Base-by-base conservation (phyloP, 768 basidiomycete genomes). In the Termitomyces sp. region DNA sequence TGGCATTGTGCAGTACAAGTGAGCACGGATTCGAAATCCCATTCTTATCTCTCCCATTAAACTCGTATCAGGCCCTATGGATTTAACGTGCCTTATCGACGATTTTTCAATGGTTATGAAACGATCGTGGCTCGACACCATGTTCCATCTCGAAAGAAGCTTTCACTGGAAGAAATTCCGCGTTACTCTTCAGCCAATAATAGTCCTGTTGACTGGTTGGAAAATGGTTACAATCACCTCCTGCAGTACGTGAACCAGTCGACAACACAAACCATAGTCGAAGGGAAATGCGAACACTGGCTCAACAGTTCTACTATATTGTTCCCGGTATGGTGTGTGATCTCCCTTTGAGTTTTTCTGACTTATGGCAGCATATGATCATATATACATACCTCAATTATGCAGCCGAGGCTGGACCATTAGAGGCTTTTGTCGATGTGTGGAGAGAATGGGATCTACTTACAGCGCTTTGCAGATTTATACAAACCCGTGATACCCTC, bases 1-100 rank as follows among this genome's bases (percentile, higher is more conserved):
- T n/a, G 97, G 97, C n/a, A 84, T 98, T 50, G 83, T 97, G n/a
- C 92, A 95, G 65, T 99, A 86, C 76, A 93, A 92, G 96, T 98
- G 54, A 64, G 90, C 72, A 13, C 10, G n/a, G 27, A 13, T 40
- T 45, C 39, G 25, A 52, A 50, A 45, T 56, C 18, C 23, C 33
- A n/a, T 27, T 16, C 42, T 53, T 41, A 52, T 49, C 32, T 25
- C 39, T 51, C 50, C 22, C 22, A 31, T n/a, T n/a, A n/a, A 27
- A 35, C 29, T 51, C 43, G 43, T 60, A 40, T 9, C 57, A 96
- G 94, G 64, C 94, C 94, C 3, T 98, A 94, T 65, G 88, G 88
- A 7, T 77, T 86, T 56, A 83, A 85, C 45, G 85, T 93, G 7
- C 88, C 91, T 15, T 97, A 96, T 73, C 84, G 84, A 54, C 72